phyloP scores from a whole-genome alignment of 1,284 basidiomycete genomes.

The Athelia sp. region DNA sequence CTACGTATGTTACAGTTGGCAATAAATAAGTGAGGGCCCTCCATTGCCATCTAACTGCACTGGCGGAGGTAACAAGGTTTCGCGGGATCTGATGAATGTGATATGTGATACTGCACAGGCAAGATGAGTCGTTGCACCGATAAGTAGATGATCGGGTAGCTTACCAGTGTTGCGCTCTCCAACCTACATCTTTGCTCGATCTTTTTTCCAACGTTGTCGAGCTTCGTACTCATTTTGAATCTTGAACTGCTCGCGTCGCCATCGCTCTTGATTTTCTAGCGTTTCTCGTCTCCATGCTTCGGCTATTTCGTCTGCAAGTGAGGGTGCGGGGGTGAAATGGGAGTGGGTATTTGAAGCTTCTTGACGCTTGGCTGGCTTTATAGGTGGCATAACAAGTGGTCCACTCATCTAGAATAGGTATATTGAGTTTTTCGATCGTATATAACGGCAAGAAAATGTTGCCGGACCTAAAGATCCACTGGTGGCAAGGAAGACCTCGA shows the following conservation, averaged over 20 bases:
- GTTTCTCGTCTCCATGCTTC: constrained; percentile 62
- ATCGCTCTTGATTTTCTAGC: constrained; percentile 48
- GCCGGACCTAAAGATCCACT: constrained; percentile 14
- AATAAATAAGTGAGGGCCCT: constrained; percentile 8
- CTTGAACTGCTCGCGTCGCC: constrained; percentile 51
- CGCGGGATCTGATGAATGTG: too few species aligned
- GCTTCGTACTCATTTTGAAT: constrained; percentile 34
- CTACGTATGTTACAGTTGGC: constrained; percentile 3
- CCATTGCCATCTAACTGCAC: background rate
- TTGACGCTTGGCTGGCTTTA: constrained; percentile 31
- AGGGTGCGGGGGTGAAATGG: constrained; percentile 18
- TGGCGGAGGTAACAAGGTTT: background rate
- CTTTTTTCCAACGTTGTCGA: constrained; percentile 23
- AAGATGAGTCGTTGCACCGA: too few species aligned
- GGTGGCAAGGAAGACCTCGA: too few species aligned
- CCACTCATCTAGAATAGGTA: constrained; percentile 34
- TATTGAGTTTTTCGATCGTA: constrained; percentile 21
- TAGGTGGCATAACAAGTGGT: constrained; percentile 33
- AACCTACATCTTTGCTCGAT: constrained; percentile 40
- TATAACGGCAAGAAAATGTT: constrained; percentile 23
- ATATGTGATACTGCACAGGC: too few species aligned
- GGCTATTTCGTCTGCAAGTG: constrained; percentile 58
- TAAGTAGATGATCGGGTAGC: constrained; percentile 5
- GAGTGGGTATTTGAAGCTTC: constrained; percentile 24
- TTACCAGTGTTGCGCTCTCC: constrained; percentile 19